Percentiles rank a stretch among this genome's conserved stretches.
phyloP scores from a whole-genome alignment of 495 filamentous ascomycete genomes.

The Pseudomonodictys pantanalensis region DNA sequence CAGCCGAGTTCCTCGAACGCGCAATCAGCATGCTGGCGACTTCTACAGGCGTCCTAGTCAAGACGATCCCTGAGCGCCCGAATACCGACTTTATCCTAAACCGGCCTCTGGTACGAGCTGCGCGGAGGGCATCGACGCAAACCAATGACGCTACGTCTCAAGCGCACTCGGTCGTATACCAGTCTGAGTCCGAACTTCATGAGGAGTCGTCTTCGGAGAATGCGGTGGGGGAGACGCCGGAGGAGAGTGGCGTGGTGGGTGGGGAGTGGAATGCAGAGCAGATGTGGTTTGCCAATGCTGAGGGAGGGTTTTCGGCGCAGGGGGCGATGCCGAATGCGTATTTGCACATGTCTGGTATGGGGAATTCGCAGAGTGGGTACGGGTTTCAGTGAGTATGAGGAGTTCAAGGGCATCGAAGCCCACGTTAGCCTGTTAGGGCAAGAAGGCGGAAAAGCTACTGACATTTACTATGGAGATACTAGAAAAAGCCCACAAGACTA shows the following conservation, averaged over 20 bases:
- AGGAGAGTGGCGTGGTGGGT: background rate
- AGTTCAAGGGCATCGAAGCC: too few species aligned
- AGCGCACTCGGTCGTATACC: constrained; percentile 5
- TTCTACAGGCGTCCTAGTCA: constrained; percentile 30
- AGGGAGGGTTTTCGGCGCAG: too few species aligned
- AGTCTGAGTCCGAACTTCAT: constrained; percentile 25
- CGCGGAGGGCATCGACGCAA: background rate
- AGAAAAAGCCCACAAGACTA: too few species aligned
- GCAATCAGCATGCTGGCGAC: constrained; percentile 33
- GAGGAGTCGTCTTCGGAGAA: constrained; percentile 17
- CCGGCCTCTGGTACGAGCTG: background rate
- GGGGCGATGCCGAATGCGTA: too few species aligned
- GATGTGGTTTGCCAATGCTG: constrained; percentile 19
- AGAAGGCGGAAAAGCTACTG: too few species aligned
- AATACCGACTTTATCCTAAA: constrained; percentile 19
- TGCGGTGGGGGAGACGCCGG: constrained; percentile 2
- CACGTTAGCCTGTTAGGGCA: too few species aligned
- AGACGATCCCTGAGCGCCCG: constrained; percentile 23
- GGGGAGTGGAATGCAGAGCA: constrained; percentile 14
- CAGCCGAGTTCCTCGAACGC: constrained; percentile 31
- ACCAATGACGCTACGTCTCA: constrained; percentile 5
- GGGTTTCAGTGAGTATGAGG: too few species aligned
- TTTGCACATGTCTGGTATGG: too few species aligned
- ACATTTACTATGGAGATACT: too few species aligned
- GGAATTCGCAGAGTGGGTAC: too few species aligned